phyloP scores from a whole-genome alignment of 768 basidiomycete species.

The Kwoniella mangroviensis region DNA sequence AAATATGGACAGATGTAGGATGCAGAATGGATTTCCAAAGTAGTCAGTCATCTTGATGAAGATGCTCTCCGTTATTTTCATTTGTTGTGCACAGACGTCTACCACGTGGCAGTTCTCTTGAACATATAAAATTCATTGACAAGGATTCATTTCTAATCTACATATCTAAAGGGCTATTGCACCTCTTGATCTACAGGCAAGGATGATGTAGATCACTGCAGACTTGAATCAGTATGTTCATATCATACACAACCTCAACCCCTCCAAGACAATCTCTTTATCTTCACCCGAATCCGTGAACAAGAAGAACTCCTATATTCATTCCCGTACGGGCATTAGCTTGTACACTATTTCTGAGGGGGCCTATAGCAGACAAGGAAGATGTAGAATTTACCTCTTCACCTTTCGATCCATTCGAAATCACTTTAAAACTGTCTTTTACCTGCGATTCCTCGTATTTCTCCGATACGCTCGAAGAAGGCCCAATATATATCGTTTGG shows the following conservation, averaged over 20 bases:
- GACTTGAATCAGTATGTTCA: neutral
- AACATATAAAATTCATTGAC: no score
- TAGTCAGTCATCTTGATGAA: no score
- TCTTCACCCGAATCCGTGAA: constrained; percentile 52
- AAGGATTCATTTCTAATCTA: no score
- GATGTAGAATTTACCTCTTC: constrained; percentile 34
- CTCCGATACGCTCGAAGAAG: constrained; percentile 22
- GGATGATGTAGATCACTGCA: neutral
- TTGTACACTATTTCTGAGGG: neutral
- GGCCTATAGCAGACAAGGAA: neutral
- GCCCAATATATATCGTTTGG: constrained; percentile 33
- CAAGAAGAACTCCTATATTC: constrained; percentile 45
- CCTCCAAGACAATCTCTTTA: constrained; percentile 43
- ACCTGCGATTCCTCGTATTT: constrained; percentile 51
- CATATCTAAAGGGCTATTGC: no score
- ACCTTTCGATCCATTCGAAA: constrained; percentile 29
- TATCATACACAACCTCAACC: constrained; percentile 22
- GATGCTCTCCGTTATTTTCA: neutral
- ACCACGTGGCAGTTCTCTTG: neutral
- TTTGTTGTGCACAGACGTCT: neutral
- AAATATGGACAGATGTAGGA: no score
- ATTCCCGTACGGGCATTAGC: neutral
- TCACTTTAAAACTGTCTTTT: constrained; percentile 50
- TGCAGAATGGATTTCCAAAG: no score
- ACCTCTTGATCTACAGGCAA: neutral